These are phyloP conservation scores for Daldinia grandis DNA, from an alignment of 495 filamentous ascomycete species.

Conservation along the genomic window DNA sequence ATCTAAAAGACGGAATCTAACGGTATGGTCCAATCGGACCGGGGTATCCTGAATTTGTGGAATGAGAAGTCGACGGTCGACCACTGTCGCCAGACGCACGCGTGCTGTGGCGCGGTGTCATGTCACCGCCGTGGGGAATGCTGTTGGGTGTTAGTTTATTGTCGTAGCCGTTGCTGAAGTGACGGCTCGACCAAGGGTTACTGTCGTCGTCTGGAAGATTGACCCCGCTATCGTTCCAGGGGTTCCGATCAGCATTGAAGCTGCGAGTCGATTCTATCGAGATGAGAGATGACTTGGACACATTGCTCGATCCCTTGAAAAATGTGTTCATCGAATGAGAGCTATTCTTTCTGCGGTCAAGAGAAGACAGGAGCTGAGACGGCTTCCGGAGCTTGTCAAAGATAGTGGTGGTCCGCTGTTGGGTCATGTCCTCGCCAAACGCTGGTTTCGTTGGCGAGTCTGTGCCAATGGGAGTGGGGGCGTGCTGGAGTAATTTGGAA, in stretches of 20 bases:
- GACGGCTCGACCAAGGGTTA: constrained; percentile 69
- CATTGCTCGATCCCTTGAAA: constrained; percentile 94
- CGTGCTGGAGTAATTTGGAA: constrained; percentile 92
- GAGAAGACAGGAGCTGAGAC: constrained; percentile 88
- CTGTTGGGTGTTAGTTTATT: constrained; percentile 71
- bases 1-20: constrained; percentile 63
- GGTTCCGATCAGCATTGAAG: constrained; percentile 86
- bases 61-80: constrained; percentile 92
- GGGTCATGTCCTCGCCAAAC: constrained; percentile 77
- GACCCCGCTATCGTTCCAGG: constrained; percentile 96
- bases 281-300: constrained; percentile 91
- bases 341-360: constrained; percentile 92
- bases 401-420: constrained; percentile 83
- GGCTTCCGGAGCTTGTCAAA: constrained; percentile 87
- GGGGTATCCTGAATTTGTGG: constrained; percentile 90
- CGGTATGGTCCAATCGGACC: constrained; percentile 86
- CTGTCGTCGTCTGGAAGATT: constrained; percentile 87
- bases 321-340: constrained; percentile 80
- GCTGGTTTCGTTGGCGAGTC: constrained; percentile 83
- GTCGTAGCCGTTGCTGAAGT: constrained; percentile 67
- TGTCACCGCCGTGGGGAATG: constrained; percentile 75
- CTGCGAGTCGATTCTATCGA: constrained; percentile 92
- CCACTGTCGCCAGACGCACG: constrained; percentile 88
- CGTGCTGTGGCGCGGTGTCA: constrained; percentile 80
- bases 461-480: constrained; percentile 77